A percentile compares a stretch with the other conserved stretches of the same genome.
phyloP scores from a whole-genome alignment of 2,329 filamentous ascomycete genomes.

The Colletotrichum brevisporum region DNA sequence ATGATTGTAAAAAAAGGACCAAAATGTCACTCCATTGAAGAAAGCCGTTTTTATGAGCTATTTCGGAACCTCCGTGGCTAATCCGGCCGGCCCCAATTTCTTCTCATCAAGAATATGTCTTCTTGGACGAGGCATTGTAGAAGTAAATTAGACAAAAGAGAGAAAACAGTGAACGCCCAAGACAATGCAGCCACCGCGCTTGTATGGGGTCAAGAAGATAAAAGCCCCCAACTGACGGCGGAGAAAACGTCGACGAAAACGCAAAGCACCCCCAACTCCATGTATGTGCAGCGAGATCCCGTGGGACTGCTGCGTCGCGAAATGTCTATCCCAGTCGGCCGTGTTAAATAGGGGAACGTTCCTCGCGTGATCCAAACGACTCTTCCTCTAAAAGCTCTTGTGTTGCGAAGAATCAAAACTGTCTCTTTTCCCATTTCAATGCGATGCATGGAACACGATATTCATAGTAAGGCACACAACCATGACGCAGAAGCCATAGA shows the following conservation, averaged over 20 bases:
- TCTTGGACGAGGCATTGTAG: neutral
- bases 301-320: conserved; percentile 2
- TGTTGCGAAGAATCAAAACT: neutral
- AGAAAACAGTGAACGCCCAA: conserved; percentile 14
- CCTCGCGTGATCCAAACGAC: conserved; percentile 18
- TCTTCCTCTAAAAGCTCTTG: conserved; percentile 24
- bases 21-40: conserved; percentile 27
- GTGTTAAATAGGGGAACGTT: neutral
- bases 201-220: neutral
- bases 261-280: conserved; percentile 18
- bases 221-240: neutral
- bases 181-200: conserved; percentile 28
- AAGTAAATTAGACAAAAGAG: conserved; percentile 3
- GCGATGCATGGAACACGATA: conserved; percentile 79
- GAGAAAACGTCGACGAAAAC: conserved; percentile 2
- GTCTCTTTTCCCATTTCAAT: conserved; percentile 56
- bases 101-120: neutral
- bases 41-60: neutral
- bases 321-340: conserved; percentile 30
- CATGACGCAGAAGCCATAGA: conserved; percentile 93
- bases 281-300: conserved; percentile 22
- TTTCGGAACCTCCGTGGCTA: neutral
- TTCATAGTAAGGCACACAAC: conserved; percentile 88
- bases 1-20: conserved; percentile 3
- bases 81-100: neutral